Percentiles rank a stretch among this genome's conserved stretches.
phyloP scores from a whole-genome alignment of 2,329 filamentous ascomycete genomes.

The Leptoxyphium fumago region DNA sequence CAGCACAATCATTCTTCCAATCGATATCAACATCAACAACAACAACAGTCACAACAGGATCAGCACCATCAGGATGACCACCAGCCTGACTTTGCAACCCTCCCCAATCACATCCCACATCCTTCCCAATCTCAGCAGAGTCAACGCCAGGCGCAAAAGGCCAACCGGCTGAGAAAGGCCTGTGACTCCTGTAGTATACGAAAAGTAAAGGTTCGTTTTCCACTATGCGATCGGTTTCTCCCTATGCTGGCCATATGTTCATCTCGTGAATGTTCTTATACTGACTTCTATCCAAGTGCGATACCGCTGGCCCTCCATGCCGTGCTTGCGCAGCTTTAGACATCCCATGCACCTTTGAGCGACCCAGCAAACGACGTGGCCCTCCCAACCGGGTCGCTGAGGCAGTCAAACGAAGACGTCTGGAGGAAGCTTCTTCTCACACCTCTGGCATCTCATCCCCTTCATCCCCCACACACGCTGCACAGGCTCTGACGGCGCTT shows the following conservation, averaged over 20 bases:
- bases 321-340: conserved; percentile 49
- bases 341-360: conserved; percentile 52
- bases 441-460: conserved; percentile 29
- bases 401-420: conserved; percentile 46
- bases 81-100: conserved; percentile 6
- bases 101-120: conserved; percentile 6
- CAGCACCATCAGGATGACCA: conserved; percentile 13
- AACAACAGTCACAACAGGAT: conserved; percentile 3
- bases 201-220: conserved; percentile 22
- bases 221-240: not conserved
- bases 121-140: conserved; percentile 9
- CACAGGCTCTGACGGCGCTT: conserved; percentile 37
- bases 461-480: conserved; percentile 38
- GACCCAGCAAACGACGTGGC: conserved; percentile 47
- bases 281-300: conserved; percentile 33
- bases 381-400: conserved; percentile 54
- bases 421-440: conserved; percentile 30
- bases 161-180: conserved; percentile 24
- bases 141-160: conserved; percentile 15
- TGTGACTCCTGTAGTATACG: conserved; percentile 26
- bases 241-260: not conserved
- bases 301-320: conserved; percentile 51
- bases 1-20: conserved; percentile 10
- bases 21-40: conserved; percentile 2
- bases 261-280: conserved; percentile 2